phyloP scores from a whole-genome alignment of 225 moss, liverwort and hornwort genomes.

The Polytrichum commune region DNA sequence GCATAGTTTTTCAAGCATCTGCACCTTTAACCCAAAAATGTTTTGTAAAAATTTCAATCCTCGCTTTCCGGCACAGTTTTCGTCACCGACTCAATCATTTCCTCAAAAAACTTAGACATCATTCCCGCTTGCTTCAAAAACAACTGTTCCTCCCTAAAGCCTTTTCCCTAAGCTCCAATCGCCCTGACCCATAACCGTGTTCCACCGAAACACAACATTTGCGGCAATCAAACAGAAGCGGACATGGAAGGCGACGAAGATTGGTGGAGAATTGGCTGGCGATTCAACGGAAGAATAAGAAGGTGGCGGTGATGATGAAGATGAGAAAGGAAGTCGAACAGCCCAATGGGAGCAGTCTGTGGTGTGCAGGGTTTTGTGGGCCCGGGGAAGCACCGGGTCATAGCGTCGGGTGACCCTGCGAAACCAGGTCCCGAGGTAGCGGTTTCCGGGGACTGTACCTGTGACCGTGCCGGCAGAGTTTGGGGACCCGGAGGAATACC shows the following conservation, averaged over 20 bases:
- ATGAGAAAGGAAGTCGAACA: too few relatives aligned
- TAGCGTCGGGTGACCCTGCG: neutral
- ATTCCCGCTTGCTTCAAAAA: too few relatives aligned
- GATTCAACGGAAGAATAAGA: neutral
- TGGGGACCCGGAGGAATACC: too few relatives aligned
- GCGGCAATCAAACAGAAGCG: neutral
- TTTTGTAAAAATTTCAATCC: too few relatives aligned
- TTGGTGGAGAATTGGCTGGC: neutral
- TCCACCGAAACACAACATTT: neutral
- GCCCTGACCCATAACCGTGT: neutral
- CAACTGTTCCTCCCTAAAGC: neutral
- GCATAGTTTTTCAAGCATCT: constrained; percentile 30
- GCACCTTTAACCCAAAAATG: too few relatives aligned
- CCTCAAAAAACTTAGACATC: too few relatives aligned
- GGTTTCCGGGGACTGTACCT: neutral
- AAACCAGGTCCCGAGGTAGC: neutral
- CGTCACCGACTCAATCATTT: too few relatives aligned
- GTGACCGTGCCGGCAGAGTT: too few relatives aligned
- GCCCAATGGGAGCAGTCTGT: neutral
- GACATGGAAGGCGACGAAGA: too few relatives aligned
- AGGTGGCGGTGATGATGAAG: neutral
- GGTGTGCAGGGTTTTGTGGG: constrained; percentile 2
- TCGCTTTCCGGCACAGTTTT: too few relatives aligned
- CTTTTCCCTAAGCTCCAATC: too few relatives aligned
- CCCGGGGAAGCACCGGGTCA: neutral